phyloP scores from a whole-genome alignment of 768 basidiomycete genomes.

The Phlebiopsis gigantea region DNA sequence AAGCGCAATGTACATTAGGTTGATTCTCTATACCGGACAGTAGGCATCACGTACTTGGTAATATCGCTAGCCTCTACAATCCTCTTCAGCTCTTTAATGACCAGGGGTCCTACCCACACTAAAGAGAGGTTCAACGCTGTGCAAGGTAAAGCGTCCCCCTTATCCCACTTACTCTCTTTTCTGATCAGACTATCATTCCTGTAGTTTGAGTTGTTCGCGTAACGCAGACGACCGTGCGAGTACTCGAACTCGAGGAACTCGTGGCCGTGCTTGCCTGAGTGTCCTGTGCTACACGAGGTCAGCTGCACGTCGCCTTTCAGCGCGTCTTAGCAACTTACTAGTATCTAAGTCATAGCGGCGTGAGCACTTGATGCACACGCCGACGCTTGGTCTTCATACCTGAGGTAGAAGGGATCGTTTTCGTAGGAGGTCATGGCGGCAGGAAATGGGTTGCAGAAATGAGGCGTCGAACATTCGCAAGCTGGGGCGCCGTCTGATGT shows the following conservation, averaged over 20 bases:
- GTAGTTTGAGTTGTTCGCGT: slow-evolving; percentile 99
- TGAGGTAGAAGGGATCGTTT: slow-evolving; percentile 77
- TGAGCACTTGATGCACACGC: slow-evolving; percentile 22
- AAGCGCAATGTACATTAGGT: too few relatives aligned
- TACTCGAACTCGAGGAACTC: slow-evolving; percentile 99
- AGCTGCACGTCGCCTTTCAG: too few relatives aligned
- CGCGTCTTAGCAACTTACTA: slow-evolving; percentile 40
- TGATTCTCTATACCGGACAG: too few relatives aligned
- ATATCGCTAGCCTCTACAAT: slow-evolving; percentile 93
- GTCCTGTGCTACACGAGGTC: slow-evolving; percentile 70
- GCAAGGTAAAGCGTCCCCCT: not conserved
- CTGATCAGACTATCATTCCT: slow-evolving; percentile 95
- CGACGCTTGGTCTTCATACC: slow-evolving; percentile 36
- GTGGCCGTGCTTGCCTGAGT: slow-evolving; percentile 96
- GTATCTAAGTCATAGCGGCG: slow-evolving; percentile 33
- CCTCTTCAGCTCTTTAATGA: slow-evolving; percentile 91
- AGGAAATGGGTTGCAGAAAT: not conserved
- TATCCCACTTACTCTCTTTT: slow-evolving; percentile 83
- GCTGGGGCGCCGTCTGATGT: not conserved
- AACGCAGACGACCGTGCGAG: slow-evolving; percentile 91
- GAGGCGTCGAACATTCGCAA: not conserved
- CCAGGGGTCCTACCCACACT: slow-evolving; percentile 95
- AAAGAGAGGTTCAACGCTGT: slow-evolving; percentile 1
- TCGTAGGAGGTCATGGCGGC: slow-evolving; percentile 43
- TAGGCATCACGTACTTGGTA: slow-evolving; percentile 77